Percentiles rank a stretch among this genome's conserved stretches.
phyloP scores from a whole-genome alignment of 2,329 filamentous ascomycete genomes.

The Dryadomyces quercus-mongolicae region DNA sequence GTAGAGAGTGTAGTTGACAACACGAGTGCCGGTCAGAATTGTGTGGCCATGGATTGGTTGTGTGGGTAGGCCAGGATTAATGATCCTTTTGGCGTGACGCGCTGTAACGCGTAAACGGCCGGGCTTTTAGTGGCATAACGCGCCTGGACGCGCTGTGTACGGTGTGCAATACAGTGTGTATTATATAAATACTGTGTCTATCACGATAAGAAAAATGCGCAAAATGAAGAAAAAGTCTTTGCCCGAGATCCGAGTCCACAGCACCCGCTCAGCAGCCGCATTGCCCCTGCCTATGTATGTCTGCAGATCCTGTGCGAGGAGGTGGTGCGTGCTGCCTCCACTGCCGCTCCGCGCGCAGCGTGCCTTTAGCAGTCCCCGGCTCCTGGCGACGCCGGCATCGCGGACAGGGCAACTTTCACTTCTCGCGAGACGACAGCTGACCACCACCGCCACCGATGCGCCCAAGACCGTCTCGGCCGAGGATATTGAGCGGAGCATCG shows the following conservation, averaged over 20 bases:
- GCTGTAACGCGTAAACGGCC: slow-evolving; percentile 2
- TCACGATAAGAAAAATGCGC: slow-evolving; percentile 7
- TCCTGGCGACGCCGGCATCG: background rate
- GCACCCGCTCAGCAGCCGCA: background rate
- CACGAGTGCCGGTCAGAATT: background rate
- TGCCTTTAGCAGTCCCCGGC: background rate
- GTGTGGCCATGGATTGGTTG: background rate
- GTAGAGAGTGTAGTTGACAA: background rate
- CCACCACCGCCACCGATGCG: background rate
- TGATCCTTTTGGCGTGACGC: slow-evolving; percentile 1
- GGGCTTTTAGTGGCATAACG: background rate
- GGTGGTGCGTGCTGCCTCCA: slow-evolving; percentile 2
- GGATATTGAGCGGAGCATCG: background rate
- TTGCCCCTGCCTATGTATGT: slow-evolving; percentile 21
- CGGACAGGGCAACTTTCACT: background rate
- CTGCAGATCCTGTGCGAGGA: slow-evolving; percentile 24
- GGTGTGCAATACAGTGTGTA: background rate
- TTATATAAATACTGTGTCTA: background rate
- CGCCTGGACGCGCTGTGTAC: background rate
- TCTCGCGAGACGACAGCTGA: background rate
- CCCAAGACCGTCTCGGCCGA: background rate
- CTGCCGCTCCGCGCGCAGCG: background rate
- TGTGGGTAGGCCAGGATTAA: background rate
- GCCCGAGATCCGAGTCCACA: background rate
- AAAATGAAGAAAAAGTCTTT: background rate